Conservation (phyloP, 2,329 filamentous ascomycete species). For the Fusarium heterosporum region DNA sequence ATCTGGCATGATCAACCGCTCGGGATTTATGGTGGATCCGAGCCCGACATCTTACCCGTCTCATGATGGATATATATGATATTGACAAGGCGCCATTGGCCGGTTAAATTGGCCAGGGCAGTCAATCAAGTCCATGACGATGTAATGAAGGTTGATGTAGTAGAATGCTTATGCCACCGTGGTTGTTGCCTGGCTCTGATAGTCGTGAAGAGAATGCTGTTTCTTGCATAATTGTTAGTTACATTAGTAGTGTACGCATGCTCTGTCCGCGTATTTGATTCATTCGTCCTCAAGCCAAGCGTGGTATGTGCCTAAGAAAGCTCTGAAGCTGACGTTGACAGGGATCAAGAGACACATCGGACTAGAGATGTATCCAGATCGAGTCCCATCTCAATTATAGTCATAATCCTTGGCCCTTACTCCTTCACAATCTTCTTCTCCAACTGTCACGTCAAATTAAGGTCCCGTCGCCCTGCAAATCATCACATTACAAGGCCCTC, state of each 20-base stretch:
- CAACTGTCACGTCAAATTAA: conserved; percentile 20
- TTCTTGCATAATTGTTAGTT: background rate
- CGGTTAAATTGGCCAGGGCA: conserved; percentile 3
- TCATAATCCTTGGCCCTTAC: background rate
- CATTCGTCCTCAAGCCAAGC: background rate
- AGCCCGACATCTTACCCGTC: conserved; percentile 32
- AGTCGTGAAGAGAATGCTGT: background rate
- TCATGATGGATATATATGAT: conserved; percentile 12
- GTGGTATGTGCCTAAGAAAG: background rate
- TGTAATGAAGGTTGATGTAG: background rate
- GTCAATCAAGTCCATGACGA: conserved; percentile 19
- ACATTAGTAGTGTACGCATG: background rate
- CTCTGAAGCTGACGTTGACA: conserved; percentile 2
- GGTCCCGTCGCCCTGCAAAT: conserved; percentile 4
- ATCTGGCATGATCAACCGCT: conserved; percentile 18
- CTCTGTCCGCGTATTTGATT: background rate
- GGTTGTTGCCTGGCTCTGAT: background rate
- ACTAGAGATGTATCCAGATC: background rate
- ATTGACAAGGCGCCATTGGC: conserved; percentile 28
- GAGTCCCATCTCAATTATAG: background rate
- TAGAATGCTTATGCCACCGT: background rate
- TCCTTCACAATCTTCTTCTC: background rate
- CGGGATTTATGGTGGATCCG: conserved; percentile 31
- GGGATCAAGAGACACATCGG: background rate
- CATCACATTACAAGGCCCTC: background rate